Base-by-base conservation (phyloP, 148 eudicot species). In the Hydrangea macrophylla region DNA sequence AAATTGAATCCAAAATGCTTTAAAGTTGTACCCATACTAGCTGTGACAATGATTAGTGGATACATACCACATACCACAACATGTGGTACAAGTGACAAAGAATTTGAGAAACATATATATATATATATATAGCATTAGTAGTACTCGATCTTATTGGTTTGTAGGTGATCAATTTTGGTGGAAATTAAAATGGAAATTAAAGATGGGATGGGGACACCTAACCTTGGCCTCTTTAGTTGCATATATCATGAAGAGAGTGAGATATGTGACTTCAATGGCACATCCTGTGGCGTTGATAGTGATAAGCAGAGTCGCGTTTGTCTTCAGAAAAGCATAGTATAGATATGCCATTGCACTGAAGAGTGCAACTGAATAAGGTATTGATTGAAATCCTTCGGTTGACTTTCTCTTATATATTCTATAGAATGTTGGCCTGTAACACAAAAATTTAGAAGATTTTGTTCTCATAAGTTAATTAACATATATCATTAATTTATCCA, bases 351-450 rank as follows among this genome's bases (percentile, higher is more conserved):
- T 84, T 9, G 88, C 81, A 74, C 97, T 91, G 68, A 91, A 91
- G 1, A 91, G 72, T 35, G 97, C 92, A 0, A 86, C 93, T 12
- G 86, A 40, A 31, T 91, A 91, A 2, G 97, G 97, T 10, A 91
- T 63, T 9, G 94, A 68, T 67, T 88, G 92, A 65, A 91, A 91
- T 55, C 90, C 94, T 74, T 84, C 84, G 2, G 97, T 88, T 31
- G 97, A 91, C 84, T 86, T 91, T 69, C 75, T 88, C 84, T 81
- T 86, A 73, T 55, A 79, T 56, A 91, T 84, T 64, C 84, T 83
- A 63, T 73, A 68, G 57, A 91, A 91, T 27, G 97, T 91, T 53
- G 94, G 97, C 80, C 97, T 91, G 76, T 20, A 48, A 48, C 53
- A 48, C n/a, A 48, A 48, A 15, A 48, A 48, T 18, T 13, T 12